These are phyloP conservation scores for Aschersonia sp. DNA, from an alignment of 2,329 filamentous ascomycete species.

Conservation along the genomic window DNA sequence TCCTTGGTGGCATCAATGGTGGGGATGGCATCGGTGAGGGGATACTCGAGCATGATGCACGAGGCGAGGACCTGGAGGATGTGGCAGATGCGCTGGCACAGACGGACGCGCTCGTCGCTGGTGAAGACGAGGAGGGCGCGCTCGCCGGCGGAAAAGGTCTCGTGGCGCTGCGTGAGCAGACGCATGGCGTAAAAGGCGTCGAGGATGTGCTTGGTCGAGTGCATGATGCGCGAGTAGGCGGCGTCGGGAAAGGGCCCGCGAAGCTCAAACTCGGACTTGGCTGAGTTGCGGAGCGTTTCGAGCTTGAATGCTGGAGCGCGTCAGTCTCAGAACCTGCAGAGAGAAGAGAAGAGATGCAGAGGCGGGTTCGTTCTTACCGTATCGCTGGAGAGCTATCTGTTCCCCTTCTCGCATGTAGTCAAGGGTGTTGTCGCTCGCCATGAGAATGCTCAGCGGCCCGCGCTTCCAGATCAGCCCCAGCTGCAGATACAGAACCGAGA, in stretches of 20 bases:
- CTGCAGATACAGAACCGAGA: slow-evolving; percentile 82
- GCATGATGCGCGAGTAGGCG: slow-evolving; percentile 59
- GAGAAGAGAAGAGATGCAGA: not conserved
- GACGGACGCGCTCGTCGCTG: slow-evolving; percentile 57
- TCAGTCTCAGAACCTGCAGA: not conserved
- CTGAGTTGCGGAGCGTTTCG: slow-evolving; percentile 57
- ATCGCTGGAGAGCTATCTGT: slow-evolving; percentile 74
- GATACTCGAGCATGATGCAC: slow-evolving; percentile 88
- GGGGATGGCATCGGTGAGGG: slow-evolving; percentile 76
- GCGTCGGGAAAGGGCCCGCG: slow-evolving; percentile 71
- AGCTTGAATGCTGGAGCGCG: slow-evolving; percentile 42
- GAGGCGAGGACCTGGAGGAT: slow-evolving; percentile 75
- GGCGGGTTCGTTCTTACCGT: slow-evolving; percentile 23
- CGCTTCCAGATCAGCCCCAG: slow-evolving; percentile 96
- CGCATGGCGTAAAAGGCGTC: slow-evolving; percentile 97
- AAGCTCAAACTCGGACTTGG: slow-evolving; percentile 77
- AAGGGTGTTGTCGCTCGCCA: slow-evolving; percentile 39
- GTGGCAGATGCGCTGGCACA: slow-evolving; percentile 85
- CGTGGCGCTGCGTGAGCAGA: slow-evolving; percentile 71
- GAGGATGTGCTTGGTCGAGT: slow-evolving; percentile 68
- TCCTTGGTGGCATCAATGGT: slow-evolving; percentile 71
- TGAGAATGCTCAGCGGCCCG: slow-evolving; percentile 66
- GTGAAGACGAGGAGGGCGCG: slow-evolving; percentile 69
- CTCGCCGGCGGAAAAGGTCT: slow-evolving; percentile 64
- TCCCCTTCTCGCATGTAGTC: slow-evolving; percentile 81